phyloP scores from a whole-genome alignment of 352 stramenopile species.

The Pythium rhizo-oryzae region DNA sequence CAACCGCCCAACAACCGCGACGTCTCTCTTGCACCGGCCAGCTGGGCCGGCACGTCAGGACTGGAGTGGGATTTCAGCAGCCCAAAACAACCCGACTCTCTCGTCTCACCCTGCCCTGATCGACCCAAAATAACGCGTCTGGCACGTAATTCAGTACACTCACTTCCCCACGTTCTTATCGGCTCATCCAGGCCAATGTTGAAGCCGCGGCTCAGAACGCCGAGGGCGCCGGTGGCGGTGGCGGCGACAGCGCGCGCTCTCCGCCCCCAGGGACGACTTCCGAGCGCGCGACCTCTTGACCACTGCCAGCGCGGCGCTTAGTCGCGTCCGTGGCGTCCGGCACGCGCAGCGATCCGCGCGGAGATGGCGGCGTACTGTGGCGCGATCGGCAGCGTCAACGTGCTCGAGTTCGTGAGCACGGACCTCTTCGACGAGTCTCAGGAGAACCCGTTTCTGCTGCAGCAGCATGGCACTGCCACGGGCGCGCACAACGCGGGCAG shows the following conservation, averaged over 20 bases:
- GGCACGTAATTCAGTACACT: neutral
- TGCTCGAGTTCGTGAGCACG: conserved; percentile 68
- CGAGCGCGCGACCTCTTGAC: neutral
- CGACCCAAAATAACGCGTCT: neutral
- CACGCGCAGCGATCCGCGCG: no score
- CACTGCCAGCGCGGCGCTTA: neutral
- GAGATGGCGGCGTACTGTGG: conserved; percentile 50
- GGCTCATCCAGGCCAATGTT: no score
- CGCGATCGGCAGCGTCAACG: conserved; percentile 66
- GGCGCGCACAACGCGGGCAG: conserved; percentile 12
- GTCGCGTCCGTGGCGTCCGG: neutral
- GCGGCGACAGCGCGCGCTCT: no score
- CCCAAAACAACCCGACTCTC: neutral
- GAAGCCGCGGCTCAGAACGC: neutral
- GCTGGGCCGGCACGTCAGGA: neutral
- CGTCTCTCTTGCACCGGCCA: neutral
- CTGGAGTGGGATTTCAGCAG: neutral
- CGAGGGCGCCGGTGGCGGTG: neutral
- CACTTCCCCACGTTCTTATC: neutral
- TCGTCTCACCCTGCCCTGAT: neutral
- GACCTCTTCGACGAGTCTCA: conserved; percentile 75
- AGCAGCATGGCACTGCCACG: neutral
- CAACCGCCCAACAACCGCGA: neutral
- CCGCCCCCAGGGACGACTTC: neutral
- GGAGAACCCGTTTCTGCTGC: conserved; percentile 68